Conservation (phyloP, 768 basidiomycete species). For the Arthromyces matolae region DNA sequence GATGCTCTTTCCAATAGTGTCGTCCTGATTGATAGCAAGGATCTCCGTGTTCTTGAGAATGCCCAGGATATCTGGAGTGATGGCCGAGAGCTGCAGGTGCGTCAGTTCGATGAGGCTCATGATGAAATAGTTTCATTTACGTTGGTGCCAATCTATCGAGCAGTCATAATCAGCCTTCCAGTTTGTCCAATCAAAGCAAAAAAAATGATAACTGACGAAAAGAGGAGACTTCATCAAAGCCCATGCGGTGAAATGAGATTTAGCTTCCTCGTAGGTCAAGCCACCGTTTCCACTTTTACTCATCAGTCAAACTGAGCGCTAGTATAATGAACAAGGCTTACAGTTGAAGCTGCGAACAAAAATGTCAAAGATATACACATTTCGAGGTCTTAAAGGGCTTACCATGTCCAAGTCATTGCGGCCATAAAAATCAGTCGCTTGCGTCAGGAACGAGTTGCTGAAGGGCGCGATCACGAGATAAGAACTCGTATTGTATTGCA, state of each 20-base stretch:
- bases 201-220: constrained; percentile 27
- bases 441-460: constrained; percentile 64
- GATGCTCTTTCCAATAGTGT: constrained; percentile 53
- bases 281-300: constrained; percentile 67
- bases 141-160: constrained; percentile 9
- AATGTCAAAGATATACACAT: background rate
- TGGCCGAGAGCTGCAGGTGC: constrained; percentile 34
- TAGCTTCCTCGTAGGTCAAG: constrained; percentile 56
- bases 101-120: background rate
- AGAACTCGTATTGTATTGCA: background rate
- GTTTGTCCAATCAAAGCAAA: background rate
- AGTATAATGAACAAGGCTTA: constrained; percentile 19
- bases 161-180: background rate
- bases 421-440: constrained; percentile 61
- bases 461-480: background rate
- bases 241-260: constrained; percentile 72
- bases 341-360: constrained; percentile 46
- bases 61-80: constrained; percentile 46
- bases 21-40: constrained; percentile 66
- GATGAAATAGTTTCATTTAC: constrained; percentile 1
- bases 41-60: constrained; percentile 64
- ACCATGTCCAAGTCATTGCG: constrained; percentile 71
- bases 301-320: background rate
- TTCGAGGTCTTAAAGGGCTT: background rate
- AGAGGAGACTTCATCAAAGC: constrained; percentile 64